Evolutionary conservation across 192 early-diverging fungal species (phyloP).

Genomic region (Pilaira anomala): DNA sequence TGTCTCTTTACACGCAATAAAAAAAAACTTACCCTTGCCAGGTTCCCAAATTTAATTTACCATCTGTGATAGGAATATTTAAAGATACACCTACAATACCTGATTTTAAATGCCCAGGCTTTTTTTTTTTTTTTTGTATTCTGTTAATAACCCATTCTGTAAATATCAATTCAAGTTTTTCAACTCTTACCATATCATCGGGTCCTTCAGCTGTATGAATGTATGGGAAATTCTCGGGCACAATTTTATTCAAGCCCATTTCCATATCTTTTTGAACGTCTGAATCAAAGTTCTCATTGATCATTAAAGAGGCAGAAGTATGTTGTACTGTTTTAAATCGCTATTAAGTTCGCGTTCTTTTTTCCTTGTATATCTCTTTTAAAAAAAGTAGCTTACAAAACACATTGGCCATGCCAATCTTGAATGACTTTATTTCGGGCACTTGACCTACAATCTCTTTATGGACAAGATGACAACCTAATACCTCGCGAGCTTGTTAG

Average conservation of each 20-base stretch:
- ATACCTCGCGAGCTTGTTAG: not conserved
- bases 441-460: constrained; percentile 61
- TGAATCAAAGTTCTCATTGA: constrained; percentile 87
- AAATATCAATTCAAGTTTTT: too few relatives aligned
- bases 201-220: constrained; percentile 83
- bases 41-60: constrained; percentile 74
- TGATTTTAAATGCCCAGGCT: constrained; percentile 86
- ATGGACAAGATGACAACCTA: constrained; percentile 77
- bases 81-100: constrained; percentile 79
- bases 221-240: constrained; percentile 76
- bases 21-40: constrained; percentile 68
- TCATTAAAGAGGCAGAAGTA: constrained; percentile 82
- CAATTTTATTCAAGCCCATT: constrained; percentile 79
- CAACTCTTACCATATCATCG: constrained; percentile 74
- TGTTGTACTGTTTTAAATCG: constrained; percentile 64
- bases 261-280: constrained; percentile 79
- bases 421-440: constrained; percentile 62
- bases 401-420: constrained; percentile 81
- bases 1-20: not conserved
- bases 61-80: constrained; percentile 82
- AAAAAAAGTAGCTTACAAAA: constrained; percentile 53
- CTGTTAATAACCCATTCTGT: not conserved
- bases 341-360: too few relatives aligned
- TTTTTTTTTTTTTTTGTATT: too few relatives aligned
- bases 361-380: not conserved